These are phyloP conservation scores for Hypoxylon sp. DNA, from an alignment of 2,329 filamentous ascomycete species.

Conservation along the genomic window DNA sequence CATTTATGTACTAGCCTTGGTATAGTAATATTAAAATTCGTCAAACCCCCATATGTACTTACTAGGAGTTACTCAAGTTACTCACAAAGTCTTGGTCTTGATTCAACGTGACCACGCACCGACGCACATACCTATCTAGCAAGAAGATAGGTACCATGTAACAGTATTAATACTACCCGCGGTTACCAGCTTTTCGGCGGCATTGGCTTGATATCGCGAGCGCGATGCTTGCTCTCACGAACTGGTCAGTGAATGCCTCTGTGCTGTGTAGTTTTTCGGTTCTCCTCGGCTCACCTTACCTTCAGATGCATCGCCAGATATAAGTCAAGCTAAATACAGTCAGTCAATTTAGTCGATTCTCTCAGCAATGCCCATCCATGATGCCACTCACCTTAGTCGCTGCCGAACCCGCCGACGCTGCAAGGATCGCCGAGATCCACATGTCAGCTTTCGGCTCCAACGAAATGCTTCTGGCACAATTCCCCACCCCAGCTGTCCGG, in stretches of 20 bases:
- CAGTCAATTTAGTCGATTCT: no score
- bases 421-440: conserved; percentile 49
- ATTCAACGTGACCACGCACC: no score
- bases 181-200: not conserved
- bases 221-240: not conserved
- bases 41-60: not conserved
- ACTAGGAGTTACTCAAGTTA: no score
- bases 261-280: not conserved
- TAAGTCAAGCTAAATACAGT: not conserved
- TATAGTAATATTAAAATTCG: not conserved
- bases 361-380: not conserved
- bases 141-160: no score
- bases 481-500: conserved; percentile 40
- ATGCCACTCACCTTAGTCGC: conserved; percentile 31
- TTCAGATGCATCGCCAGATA: not conserved
- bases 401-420: conserved; percentile 42
- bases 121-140: no score
- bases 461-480: conserved; percentile 48
- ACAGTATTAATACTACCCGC: no score
- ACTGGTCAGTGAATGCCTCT: not conserved
- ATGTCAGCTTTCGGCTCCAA: conserved; percentile 46
- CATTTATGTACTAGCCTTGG: not conserved
- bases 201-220: not conserved
- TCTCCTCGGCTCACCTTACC: not conserved
- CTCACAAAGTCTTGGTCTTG: no score